Evolutionary conservation across 371 early-diverging fungal genomes (phyloP).

Genomic region (Mucor piriformis): DNA sequence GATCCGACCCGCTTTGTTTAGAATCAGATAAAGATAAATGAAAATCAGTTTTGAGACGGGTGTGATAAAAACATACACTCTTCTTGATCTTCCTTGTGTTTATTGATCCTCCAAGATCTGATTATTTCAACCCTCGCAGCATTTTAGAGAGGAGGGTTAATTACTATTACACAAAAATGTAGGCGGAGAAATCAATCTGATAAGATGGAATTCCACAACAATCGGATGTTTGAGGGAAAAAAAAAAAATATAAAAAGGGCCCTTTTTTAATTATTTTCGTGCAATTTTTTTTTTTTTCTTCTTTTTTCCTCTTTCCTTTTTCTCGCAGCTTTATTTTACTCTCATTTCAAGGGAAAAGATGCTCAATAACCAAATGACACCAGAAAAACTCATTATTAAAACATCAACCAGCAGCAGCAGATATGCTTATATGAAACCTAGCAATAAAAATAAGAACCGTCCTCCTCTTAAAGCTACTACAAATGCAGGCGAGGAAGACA

Average conservation of each 20-base stretch:
- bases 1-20: not conserved
- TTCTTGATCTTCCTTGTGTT: not conserved
- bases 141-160: conserved; percentile 3
- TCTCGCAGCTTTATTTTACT: not conserved
- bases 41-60: not conserved
- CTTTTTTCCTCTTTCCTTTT: not conserved
- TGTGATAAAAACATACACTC: not conserved
- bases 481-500: not conserved
- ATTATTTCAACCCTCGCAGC: not conserved
- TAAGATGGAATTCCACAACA: conserved; percentile 19
- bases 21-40: not conserved
- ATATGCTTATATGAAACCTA: not conserved
- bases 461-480: not conserved
- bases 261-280: not conserved
- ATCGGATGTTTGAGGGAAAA: conserved; percentile 1
- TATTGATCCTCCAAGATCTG: not conserved
- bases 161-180: not conserved
- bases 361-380: conserved; percentile 12
- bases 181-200: conserved; percentile 28
- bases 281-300: conserved; percentile 2
- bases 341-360: not conserved
- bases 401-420: not conserved
- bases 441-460: not conserved
- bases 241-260: not conserved
- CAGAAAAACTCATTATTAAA: conserved; percentile 1